These are phyloP conservation scores for Neotropicomus parvogracilis DNA, from an alignment of 1,284 basidiomycete species.

Conservation along the genomic window DNA sequence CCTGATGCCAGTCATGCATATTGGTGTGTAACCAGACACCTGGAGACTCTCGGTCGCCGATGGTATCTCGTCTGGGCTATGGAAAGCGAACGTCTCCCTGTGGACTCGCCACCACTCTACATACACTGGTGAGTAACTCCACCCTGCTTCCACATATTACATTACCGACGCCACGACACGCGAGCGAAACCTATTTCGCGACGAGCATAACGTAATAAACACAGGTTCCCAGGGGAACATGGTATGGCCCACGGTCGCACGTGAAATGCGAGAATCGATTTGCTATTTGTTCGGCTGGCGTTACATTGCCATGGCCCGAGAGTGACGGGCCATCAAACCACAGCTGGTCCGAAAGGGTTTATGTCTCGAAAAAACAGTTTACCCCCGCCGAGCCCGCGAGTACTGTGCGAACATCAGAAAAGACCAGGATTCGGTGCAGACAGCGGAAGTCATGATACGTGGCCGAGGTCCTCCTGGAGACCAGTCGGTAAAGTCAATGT, in stretches of 20 bases:
- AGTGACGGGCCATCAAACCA: not conserved
- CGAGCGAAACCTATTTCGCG: not conserved
- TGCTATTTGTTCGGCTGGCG: not conserved
- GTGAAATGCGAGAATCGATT: not conserved
- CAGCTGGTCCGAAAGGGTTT: conserved; percentile 1
- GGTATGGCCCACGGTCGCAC: not conserved
- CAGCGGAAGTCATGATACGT: conserved; percentile 1
- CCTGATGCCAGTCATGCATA: conserved; percentile 8
- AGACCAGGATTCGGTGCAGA: not conserved
- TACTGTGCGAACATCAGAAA: not conserved
- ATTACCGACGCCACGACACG: conserved; percentile 13
- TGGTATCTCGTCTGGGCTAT: not conserved
- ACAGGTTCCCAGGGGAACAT: not conserved
- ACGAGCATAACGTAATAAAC: conserved; percentile 17
- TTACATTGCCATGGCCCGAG: not conserved
- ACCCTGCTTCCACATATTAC: conserved; percentile 1
- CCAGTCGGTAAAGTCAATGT: no score
- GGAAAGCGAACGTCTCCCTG: not conserved
- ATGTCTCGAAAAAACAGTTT: not conserved
- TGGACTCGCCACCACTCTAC: not conserved
- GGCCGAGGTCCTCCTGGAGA: conserved; percentile 11
- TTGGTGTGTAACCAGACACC: conserved; percentile 1
- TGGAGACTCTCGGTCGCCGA: conserved; percentile 2
- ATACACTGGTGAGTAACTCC: not conserved
- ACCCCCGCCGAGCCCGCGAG: conserved; percentile 1